Evolutionary conservation across 1,284 basidiomycete genomes (phyloP), one percentile per base, ranked within the genome.

Genomic region (Boletus sp.): DNA sequence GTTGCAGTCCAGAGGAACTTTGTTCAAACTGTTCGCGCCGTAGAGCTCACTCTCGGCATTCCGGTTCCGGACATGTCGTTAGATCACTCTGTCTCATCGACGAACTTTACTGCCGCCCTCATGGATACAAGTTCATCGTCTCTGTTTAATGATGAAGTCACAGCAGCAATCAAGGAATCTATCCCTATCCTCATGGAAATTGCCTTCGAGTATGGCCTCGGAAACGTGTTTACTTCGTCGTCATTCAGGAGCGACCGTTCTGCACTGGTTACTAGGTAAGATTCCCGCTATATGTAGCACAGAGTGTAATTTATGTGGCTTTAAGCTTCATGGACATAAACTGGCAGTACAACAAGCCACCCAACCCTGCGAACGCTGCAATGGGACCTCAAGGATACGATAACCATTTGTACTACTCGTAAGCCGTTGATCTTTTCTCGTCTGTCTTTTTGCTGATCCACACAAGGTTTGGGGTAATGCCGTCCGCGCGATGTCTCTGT

Each of bases 371-470:
- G 1, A 70, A 79, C 45, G 84, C 81, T 22, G 74, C 75, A 2
- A 74, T 76, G 29, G 88, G 88, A 1, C 81, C 84, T 14, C 81
- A 84, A 54, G 71, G 67, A n/a, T 90, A 88, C 54, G 87, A 90
- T 57, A 83, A 87, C 48, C 87, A 90, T 64, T 62, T 90, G n/a
- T 89, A 88, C 61, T 88, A 87, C 58, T 75, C 69, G 78, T 82
- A 57, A 58, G 77, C 63, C 4, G 2, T 25, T 22, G 12, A 33
- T 17, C 33, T 25, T 45, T 12, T 30, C 14, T 44, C n/a, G 8
- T 10, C 36, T 22, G 27, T 16, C 39, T 17, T 12, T 23, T 39
- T 41, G 33, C 44, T 60, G 47, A 59, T 14, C 27, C 16, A n/a
- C 27, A 5, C 50, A 39, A 84, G 77, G 44, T 86, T 80, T 50